Base-by-base conservation (phyloP, 768 basidiomycete genomes). In the Pleurotus djamor region DNA sequence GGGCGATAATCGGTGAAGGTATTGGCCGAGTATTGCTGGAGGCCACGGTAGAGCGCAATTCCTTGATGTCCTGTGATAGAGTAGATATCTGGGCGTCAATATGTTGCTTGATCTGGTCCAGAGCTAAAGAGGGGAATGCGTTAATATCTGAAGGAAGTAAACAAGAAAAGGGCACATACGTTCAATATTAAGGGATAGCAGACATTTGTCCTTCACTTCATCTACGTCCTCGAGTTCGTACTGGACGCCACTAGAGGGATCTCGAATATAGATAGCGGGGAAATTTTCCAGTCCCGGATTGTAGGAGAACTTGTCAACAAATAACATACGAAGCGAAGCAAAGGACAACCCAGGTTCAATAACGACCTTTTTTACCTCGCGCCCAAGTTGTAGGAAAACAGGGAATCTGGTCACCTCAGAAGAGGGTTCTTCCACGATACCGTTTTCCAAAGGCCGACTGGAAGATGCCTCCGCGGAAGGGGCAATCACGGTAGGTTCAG, bases 51-150 rank as follows among this genome's bases (percentile, higher is more conserved):
- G 79, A 76, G 66, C 86, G 88, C 65, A 98, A 82, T 44, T 98
- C 96, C 64, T 94, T 94, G 73, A 98, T 83, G 60, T 98, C 95
- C 63, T 89, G 88, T 34, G 92, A 86, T 14, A 99, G 77, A 0
- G 77, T 77, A 0, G 91, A 87, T 61, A 99, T 96, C 66, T 96
- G 95, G 2, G 85, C 67, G 67, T 99, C 96, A 64, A 99, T 96
- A 69, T 99, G 96, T 68, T 98, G 94, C 70, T 96, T 98, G 72
- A 99, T 96, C 71, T 98, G 96, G 73, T 99, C 96, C 57, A 98
- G 87, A 21, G 94, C 96, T 99, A 59, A 48, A 62, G 48, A 21
- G 33, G 13, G 43, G 60, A 58, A 60, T 56, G 55, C 44, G 58
- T 16, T 9, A 62, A 38, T 57, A 28, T 58, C 32, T 61, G 28